Conservation (phyloP, 2,329 filamentous ascomycete species). For the Exophiala oligosperma region DNA sequence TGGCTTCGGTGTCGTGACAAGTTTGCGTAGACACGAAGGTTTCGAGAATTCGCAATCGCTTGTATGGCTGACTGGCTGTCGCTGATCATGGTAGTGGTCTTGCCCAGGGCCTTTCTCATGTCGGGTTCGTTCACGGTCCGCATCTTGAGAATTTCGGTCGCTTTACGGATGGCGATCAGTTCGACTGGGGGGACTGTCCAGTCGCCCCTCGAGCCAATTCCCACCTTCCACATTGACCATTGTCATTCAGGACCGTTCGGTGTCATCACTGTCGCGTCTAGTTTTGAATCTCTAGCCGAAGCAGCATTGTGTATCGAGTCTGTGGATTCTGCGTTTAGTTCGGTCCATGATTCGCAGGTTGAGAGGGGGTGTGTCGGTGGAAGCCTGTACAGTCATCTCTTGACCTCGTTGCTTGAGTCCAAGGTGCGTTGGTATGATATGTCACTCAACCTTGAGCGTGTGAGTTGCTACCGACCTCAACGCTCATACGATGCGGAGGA, state of each 20-base stretch:
- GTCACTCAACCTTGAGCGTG: slow-evolving; percentile 29
- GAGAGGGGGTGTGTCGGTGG: slow-evolving; percentile 26
- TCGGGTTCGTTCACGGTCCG: no score
- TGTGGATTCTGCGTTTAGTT: slow-evolving; percentile 6
- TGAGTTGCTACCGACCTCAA: slow-evolving; percentile 27
- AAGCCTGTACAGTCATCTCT: slow-evolving; percentile 28
- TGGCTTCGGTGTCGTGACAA: no score
- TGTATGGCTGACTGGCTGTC: no score
- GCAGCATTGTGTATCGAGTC: slow-evolving; percentile 4
- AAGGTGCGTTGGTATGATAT: slow-evolving; percentile 24
- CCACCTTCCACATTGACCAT: no score
- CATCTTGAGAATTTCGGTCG: no score
- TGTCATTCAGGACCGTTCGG: neutral
- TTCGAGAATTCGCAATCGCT: no score
- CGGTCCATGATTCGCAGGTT: slow-evolving; percentile 12
- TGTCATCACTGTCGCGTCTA: neutral
- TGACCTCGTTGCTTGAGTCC: slow-evolving; percentile 17
- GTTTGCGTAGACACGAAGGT: no score
- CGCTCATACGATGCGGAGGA: slow-evolving; percentile 28
- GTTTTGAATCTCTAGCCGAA: neutral
- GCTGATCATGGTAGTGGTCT: no score
- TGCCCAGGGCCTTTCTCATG: neutral
- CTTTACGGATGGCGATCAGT: no score
- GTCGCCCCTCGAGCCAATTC: no score
- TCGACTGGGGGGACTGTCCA: no score